phyloP scores from a whole-genome alignment of 2,329 filamentous ascomycete species.

The Calycina marina region DNA sequence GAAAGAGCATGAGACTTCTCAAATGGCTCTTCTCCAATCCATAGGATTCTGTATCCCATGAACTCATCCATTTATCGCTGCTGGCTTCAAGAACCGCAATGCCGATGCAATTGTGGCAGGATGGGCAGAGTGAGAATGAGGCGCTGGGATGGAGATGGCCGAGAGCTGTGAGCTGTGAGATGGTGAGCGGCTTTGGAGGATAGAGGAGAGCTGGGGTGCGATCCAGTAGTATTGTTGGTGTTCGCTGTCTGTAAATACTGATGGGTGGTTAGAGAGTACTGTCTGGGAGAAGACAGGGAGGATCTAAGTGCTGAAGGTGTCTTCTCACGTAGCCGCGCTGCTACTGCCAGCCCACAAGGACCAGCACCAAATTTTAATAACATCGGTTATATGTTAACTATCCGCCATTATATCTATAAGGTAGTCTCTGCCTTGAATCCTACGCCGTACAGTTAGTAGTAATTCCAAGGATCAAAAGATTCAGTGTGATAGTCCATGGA shows the following conservation, averaged over 20 bases:
- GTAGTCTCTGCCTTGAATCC: no score
- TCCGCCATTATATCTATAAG: no score
- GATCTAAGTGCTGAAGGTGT: slow-evolving; percentile 49
- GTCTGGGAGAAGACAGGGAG: background rate
- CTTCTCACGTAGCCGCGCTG: slow-evolving; percentile 55
- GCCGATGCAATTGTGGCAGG: no score
- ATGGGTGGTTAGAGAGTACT: background rate
- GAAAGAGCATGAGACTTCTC: slow-evolving; percentile 71
- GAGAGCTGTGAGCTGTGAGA: no score
- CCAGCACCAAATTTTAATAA: slow-evolving; percentile 51
- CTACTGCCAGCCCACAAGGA: slow-evolving; percentile 59
- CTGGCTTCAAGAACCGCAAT: slow-evolving; percentile 55
- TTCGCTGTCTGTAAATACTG: slow-evolving; percentile 66
- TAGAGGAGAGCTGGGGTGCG: no score
- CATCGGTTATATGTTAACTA: slow-evolving; percentile 35
- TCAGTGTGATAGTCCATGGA: no score
- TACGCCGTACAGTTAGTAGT: no score
- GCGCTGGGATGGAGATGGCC: no score
- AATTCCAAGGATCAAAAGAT: no score
- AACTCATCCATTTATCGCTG: slow-evolving; percentile 48
- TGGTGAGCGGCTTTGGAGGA: no score
- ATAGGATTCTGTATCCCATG: slow-evolving; percentile 57
- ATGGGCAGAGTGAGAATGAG: no score
- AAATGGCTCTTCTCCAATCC: slow-evolving; percentile 57
- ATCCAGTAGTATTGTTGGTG: slow-evolving; percentile 64